Evolutionary conservation across 192 early-diverging fungal genomes (phyloP), one percentile per base, ranked within the genome.

Genomic region (Linnemannia exigua): DNA sequence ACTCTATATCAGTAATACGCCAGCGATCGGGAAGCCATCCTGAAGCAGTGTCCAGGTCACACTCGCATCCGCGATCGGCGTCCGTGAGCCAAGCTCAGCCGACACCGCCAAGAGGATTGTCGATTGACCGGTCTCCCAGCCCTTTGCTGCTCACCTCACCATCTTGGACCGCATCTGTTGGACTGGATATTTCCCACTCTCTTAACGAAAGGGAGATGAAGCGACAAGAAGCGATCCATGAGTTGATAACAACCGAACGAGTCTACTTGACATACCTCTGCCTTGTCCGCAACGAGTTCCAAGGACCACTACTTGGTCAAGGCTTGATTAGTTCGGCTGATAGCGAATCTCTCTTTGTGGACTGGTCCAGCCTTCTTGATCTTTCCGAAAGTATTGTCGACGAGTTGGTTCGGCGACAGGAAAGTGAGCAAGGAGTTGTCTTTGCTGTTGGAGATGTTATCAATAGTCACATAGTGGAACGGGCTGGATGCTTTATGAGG

Each of bases 151-250:
- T 81, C 17, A 47, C 22, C 16, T 68, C 82, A 1, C 38, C 76
- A 15, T 79, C 76, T 9, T 93, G 93, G 93, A 89, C 88, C 37
- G 82, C 88, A 12, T 79, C 84, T 2, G 87, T 94, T 72, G 90
- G 90, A 52, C 86, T 88, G 31, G 35, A 80, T 22, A 77, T 89
- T 2, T 63, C 93, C 5, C 75, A 88, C 25, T 77, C 80, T 25
- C 81, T 95, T 12, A 72, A 87, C 71, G 74, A 88, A 35, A 93
- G 95, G 28, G 95, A 96, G 48, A 84, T 90, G 28, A 95, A 93
- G 80, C 89, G 96, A 16, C 95, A 95, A 76, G 96, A 97, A 80
- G 94, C 95, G 2, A 96, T 97, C 66, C 93, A 89, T 80, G 96
- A 97, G 84, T 75, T 97, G 25, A 94, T 96, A 61, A 83, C 88